phyloP scores from a whole-genome alignment of 2,329 filamentous ascomycete genomes.

The Sclerotinia minor region DNA sequence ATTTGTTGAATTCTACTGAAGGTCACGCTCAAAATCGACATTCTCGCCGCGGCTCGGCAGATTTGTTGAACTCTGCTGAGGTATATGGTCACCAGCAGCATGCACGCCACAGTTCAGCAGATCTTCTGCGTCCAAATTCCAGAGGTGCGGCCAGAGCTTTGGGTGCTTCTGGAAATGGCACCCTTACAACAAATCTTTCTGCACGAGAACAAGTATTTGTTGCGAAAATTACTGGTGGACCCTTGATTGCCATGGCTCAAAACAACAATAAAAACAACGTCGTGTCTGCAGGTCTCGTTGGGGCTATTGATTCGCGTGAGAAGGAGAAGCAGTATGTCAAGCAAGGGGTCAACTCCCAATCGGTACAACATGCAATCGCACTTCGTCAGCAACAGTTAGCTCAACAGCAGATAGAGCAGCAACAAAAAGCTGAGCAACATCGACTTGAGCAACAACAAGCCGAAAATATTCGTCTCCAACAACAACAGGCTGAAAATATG shows the following conservation, averaged over 20 bases:
- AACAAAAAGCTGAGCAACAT: conserved; percentile 47
- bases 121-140: conserved; percentile 56
- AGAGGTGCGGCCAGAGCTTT: conserved; percentile 53
- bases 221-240: conserved; percentile 76
- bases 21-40: not conserved
- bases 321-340: conserved; percentile 72
- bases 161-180: conserved; percentile 42
- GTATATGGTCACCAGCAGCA: conserved; percentile 40
- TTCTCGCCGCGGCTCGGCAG: conserved; percentile 6
- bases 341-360: conserved; percentile 66
- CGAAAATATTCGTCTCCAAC: conserved; percentile 56
- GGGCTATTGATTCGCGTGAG: conserved; percentile 77
- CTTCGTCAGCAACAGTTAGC: conserved; percentile 60
- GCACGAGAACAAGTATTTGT: conserved; percentile 87
- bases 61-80: conserved; percentile 43
- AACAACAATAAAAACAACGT: conserved; percentile 44
- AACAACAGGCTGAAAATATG: not conserved
- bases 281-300: conserved; percentile 66
- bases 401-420: conserved; percentile 35
- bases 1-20: conserved; percentile 13
- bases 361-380: conserved; percentile 71
- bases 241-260: conserved; percentile 63
- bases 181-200: conserved; percentile 64
- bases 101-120: conserved; percentile 51
- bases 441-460: conserved; percentile 51